These are phyloP conservation scores for Coccinonectria pachysandricola DNA, from an alignment of 2,329 filamentous ascomycete genomes.

Conservation along the genomic window DNA sequence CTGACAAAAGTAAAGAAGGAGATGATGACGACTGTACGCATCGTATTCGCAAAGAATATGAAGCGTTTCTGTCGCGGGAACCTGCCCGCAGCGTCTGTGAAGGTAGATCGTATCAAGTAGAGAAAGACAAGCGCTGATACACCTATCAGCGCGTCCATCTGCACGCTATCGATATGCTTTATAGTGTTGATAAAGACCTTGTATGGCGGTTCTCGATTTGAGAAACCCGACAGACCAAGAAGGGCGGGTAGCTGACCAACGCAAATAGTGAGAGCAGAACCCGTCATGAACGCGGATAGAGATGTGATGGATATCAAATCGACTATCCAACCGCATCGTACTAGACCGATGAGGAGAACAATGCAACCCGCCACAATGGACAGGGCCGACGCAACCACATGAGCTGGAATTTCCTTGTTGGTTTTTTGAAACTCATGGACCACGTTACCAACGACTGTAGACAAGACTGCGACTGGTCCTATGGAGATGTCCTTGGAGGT, in stretches of 20 bases:
- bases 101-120: constrained; percentile 60
- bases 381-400: constrained; percentile 67
- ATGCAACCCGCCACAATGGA: constrained; percentile 70
- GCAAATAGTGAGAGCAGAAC: constrained; percentile 81
- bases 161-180: constrained; percentile 55
- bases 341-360: constrained; percentile 66
- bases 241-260: constrained; percentile 73
- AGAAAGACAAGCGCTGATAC: constrained; percentile 70
- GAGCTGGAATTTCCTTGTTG: constrained; percentile 46
- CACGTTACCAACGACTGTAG: constrained; percentile 77
- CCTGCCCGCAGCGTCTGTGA: constrained; percentile 57
- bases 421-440: constrained; percentile 51
- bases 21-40: constrained; percentile 86
- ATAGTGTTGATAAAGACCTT: constrained; percentile 73
- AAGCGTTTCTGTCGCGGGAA: constrained; percentile 59
- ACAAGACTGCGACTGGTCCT: constrained; percentile 92
- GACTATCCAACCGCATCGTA: constrained; percentile 79
- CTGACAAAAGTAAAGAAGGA: constrained; percentile 86
- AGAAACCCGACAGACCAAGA: constrained; percentile 68
- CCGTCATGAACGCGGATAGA: constrained; percentile 94
- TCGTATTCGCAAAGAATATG: constrained; percentile 83
- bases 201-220: constrained; percentile 71
- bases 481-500: constrained; percentile 99
- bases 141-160: constrained; percentile 78
- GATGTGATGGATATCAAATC: constrained; percentile 86